Evolutionary conservation across 1,284 basidiomycete species (phyloP).

Genomic region (Sporisorium exsertum): DNA sequence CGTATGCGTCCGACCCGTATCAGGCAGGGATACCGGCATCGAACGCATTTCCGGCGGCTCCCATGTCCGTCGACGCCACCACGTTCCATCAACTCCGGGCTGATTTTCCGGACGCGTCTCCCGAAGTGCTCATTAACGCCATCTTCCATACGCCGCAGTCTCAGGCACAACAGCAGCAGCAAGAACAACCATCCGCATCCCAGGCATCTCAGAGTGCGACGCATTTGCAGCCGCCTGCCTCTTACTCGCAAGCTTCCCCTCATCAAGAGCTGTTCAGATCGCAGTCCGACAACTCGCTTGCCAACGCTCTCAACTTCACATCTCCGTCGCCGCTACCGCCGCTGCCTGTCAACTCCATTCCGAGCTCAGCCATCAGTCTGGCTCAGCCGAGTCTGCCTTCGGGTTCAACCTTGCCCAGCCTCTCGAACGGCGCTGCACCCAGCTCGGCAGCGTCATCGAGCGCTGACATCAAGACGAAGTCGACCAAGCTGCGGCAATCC

Average conservation of each 20-base stretch:
- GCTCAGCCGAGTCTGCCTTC: background rate
- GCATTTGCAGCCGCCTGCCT: background rate
- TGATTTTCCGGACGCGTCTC: constrained; percentile 10
- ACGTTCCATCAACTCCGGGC: constrained; percentile 11
- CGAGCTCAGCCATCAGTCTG: background rate
- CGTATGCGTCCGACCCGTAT: background rate
- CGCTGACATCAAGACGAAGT: constrained; percentile 2
- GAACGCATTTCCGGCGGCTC: background rate
- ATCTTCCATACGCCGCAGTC: constrained; percentile 1
- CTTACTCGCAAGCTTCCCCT: background rate
- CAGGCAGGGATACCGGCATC: background rate
- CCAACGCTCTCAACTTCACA: constrained; percentile 24
- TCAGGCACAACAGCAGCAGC: background rate
- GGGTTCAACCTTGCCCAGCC: background rate
- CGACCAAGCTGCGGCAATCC: constrained; percentile 24
- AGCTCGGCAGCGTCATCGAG: background rate
- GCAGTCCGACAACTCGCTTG: constrained; percentile 23
- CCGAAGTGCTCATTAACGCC: constrained; percentile 11
- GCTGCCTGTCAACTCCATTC: background rate
- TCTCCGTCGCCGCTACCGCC: background rate
- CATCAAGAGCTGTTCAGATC: background rate
- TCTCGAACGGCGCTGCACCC: background rate
- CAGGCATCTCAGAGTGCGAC: constrained; percentile 1
- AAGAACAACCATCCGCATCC: too few species aligned
- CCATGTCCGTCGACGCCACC: constrained; percentile 11